Base-by-base conservation (phyloP, 192 early-diverging fungal genomes). In the Dimargaris cristalligena region DNA sequence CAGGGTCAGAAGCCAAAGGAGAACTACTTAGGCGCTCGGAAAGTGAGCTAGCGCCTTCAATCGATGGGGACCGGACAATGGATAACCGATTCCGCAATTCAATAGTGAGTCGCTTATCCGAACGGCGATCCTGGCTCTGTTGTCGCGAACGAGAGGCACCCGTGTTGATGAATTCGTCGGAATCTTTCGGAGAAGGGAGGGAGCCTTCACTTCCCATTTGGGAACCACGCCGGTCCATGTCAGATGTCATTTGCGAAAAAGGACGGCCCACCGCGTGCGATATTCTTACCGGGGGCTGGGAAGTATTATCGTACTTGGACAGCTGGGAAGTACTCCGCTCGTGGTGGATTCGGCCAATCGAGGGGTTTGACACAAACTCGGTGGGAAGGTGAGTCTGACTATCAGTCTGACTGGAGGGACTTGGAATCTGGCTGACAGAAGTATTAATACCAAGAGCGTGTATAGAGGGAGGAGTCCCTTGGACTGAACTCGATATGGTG, bases 71-170 rank as follows among this genome's bases (percentile, higher is more conserved):
- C 22, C 30, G 35, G 3, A 32, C 29, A 22, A 60, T 8, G 18
- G 68, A 67, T 33, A 62, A 61, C 50, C 74, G 70, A 63, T 75
- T 75, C 60, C 74, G 70, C 33, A 75, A 68, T 60, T 69, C 67
- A 34, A 75, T 75, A 3, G 74, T 75, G 58, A 74, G 57, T 9
- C 73, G 65, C 60, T 59, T 52, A 60, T 74, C 69, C 54, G 71
- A 68, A 26, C 44, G 64, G 55, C 58, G 44, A 14, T 48, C 60
- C 54, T 48, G 33, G 20, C 22, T 4, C 13, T 14, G 23, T n/a
- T 4, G 47, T 4, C 4, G 4, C 47, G 47, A 4, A 25, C 20
- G 47, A 48, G 4, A 29, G 41, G 0, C 30, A n/a, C 22, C 29
- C 44, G n/a, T 49, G 31, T 44, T 16, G 61, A 58, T 34, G 2